Base-by-base conservation (phyloP, 2,329 filamentous ascomycete species). In the Talaromyces sp. region DNA sequence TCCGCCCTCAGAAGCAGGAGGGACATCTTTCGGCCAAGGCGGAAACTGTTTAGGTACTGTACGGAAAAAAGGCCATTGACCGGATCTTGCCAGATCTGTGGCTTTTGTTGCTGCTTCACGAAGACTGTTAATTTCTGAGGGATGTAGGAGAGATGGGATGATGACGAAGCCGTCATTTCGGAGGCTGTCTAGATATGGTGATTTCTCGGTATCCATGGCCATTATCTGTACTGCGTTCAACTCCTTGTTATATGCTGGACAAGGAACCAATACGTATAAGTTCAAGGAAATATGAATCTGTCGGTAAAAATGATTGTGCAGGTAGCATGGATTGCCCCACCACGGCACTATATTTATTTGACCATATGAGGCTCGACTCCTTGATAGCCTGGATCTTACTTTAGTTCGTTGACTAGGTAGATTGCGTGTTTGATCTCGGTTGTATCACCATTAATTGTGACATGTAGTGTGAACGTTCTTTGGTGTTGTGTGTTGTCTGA, bases 11-110 rank as follows among this genome's bases (percentile, higher is more conserved):
- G 74, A 74, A 43, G 76, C 75, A 1, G 80, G 78, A 0, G 82
- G 80, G 1, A 83, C 80, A 59, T 82, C 81, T n/a, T 82, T 82
- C 4, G 85, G 81, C 92, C 92, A 96, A 0, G 93, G 93, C 0
- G 92, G 93, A 79, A 96, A 97, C 78, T 96, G 92, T 78, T 96
- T 96, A 62, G 91, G 91, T 2, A 95, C 86, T 0, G 91, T 94
- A 69, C 92, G 90, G 72, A 96, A 88, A 78, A 90, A 85, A 3
- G 91, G 91, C 92, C 92, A 97, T 68, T 83, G 73, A 43, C 92
- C 92, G n/a, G 81, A 70, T 68, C 90, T 87, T 49, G 90, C 89
- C 49, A 86, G 80, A 2, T 79, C 73, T 22, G 87, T 87, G n/a
- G 86, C 84, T 65, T 83, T 76, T 39, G 80, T 73, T 60, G 87